Percentiles rank a stretch among this genome's conserved stretches.
phyloP scores from a whole-genome alignment of 371 early-diverging fungal genomes.

The Phascolomyces articulosus region DNA sequence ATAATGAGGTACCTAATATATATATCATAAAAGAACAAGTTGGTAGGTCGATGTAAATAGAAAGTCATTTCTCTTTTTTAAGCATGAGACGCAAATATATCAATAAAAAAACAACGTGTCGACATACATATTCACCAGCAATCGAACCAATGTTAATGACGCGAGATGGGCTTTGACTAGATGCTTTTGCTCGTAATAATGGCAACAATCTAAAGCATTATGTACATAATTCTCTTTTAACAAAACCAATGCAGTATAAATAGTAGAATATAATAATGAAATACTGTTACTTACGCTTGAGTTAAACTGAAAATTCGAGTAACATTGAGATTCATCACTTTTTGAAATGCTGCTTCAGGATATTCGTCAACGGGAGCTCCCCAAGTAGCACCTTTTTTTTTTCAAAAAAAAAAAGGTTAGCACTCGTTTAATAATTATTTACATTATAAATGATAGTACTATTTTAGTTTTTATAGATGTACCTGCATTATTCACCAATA shows the following conservation, averaged over 20 bases:
- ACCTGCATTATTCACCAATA: slow-evolving; percentile 90
- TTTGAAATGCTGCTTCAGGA: slow-evolving; percentile 73
- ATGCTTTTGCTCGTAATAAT: slow-evolving; percentile 70
- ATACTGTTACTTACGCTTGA: slow-evolving; percentile 58
- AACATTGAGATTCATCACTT: slow-evolving; percentile 88
- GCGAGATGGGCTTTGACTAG: slow-evolving; percentile 56
- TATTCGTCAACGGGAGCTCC: slow-evolving; percentile 64
- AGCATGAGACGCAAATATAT: too few species aligned
- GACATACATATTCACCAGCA: slow-evolving; percentile 64
- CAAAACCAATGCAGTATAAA: not conserved
- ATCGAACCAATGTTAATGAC: slow-evolving; percentile 78
- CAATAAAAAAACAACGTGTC: not conserved
- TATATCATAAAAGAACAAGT: too few species aligned
- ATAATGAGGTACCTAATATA: slow-evolving; percentile 53
- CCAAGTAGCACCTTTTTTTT: slow-evolving; percentile 82
- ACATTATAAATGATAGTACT: too few species aligned
- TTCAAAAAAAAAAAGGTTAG: too few species aligned
- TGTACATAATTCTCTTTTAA: too few species aligned
- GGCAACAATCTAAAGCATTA: slow-evolving; percentile 60
- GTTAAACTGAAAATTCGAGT: slow-evolving; percentile 86
- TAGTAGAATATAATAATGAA: too few species aligned
- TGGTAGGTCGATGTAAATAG: too few species aligned
- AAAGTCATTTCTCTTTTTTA: too few species aligned
- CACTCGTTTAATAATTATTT: too few species aligned
- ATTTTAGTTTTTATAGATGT: too few species aligned